Evolutionary conservation across 2,329 filamentous ascomycete genomes (phyloP), one percentile per base, ranked within the genome.

Genomic region (Claviceps africana): DNA sequence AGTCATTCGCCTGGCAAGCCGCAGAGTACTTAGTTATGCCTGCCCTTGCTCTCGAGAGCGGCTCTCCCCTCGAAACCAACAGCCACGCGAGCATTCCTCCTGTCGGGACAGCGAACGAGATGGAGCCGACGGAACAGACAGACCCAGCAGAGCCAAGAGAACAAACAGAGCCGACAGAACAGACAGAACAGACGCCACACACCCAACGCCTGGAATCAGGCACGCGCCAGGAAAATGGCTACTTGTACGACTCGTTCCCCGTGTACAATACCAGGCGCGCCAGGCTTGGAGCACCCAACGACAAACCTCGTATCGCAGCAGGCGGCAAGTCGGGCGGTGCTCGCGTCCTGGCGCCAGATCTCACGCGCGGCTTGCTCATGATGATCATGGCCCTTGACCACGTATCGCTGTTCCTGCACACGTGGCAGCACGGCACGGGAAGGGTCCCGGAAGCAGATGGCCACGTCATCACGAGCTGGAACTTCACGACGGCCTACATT

Each of bases 351-450:
- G 70, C 68, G 0, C 72, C 71, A 3, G 71, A 74, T 53, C 61
- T 74, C 17, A 61, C 73, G 5, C 70, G 71, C 35, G 71, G 71
- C 31, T 57, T 72, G 2, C 60, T 73, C n/a, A 72, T 72, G 67
- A 58, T 65, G 13, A 46, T 70, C 51, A 73, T 74, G 72, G 70
- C 70, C 0, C 56, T 73, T 43, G 71, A 74, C 57, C 71, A 74
- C 57, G 65, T 63, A 52, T 59, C 62, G n/a, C 54, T 72, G 17
- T 59, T 59, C 1, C 59, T 73, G n/a, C 63, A 65, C 51, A 61
- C 67, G 1, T 74, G 71, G 71, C 55, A 61, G 25, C 68, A 72
- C 50, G 68, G 68, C 37, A 72, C 70, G 7, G 64, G 65, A 4
- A 54, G 60, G n/a, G 55, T 56, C n/a, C 54, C 57, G 1, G 71